Evolutionary conservation across 2,329 filamentous ascomycete genomes (phyloP), one percentile per base, ranked within the genome.

Genomic region (Aspergillus pseudonomiae): DNA sequence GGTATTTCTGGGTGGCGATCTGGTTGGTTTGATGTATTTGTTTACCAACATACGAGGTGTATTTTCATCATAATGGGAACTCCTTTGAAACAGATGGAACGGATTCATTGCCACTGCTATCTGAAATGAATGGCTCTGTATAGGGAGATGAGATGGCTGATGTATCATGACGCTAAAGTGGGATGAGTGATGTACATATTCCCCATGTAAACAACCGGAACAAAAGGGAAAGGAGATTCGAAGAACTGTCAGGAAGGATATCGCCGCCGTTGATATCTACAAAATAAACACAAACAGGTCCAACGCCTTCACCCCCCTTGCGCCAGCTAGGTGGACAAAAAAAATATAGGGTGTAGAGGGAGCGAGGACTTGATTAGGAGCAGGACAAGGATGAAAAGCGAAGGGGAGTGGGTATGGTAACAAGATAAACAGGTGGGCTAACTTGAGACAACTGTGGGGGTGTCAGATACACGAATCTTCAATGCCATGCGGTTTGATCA

Each of bases 401-500:
- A 55, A 26, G 32, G 24, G 45, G 55, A 55, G 54, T 56, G 52
- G 52, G 52, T 55, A 55, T 55, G 52, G 26, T 9, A 55, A 55
- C 52, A 21, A 55, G n/a, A 41, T 26, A 26, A 26, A 45, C n/a
- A 50, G 16, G 24, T 36, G 28, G 30, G 28, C 24, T n/a, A 12
- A 6, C n/a, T 36, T 39, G 12, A 21, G 34, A 28, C 6, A 36
- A 26, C 52, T n/a, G 3, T 14, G 32, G 6, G 32, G 6, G 32
- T 55, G 24, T 39, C 34, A 26, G 16, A 16, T 30, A 26, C 46
- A 54, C 24, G 52, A 32, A n/a, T 30, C 16, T 30, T 30, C 46
- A 50, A 9, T 3, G 5, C 10, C 24, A 21, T 26, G 21, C 39
- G 26, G 7, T 57, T 48, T 36, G 28, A 58, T 65, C 71, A 77